A percentile compares a stretch with the other conserved stretches of the same genome.
These are phyloP conservation scores for Linum tenue DNA, from an alignment of 345 rosid genomes.

Conservation along the genomic window DNA sequence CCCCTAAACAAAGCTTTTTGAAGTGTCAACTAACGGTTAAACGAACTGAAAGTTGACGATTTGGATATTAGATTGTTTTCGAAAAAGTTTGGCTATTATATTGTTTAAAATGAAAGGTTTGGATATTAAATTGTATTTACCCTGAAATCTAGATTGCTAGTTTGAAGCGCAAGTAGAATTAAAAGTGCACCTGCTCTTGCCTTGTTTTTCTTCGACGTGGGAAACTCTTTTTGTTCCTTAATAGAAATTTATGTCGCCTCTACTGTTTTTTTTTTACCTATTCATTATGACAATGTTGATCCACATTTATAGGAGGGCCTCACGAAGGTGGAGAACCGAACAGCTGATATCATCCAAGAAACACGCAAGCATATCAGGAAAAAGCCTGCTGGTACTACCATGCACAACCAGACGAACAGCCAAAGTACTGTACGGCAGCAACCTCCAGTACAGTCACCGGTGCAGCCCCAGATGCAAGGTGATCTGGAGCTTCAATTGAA, in stretches of 20 bases:
- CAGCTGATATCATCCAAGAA: slow-evolving; percentile 24
- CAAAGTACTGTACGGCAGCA: slow-evolving; percentile 17
- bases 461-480: slow-evolving; percentile 26
- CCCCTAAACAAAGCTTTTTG: no score
- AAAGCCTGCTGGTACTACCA: slow-evolving; percentile 15
- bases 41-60: no score
- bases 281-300: not conserved
- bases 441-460: slow-evolving; percentile 22
- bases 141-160: not conserved
- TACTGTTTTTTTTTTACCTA: not conserved
- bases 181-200: not conserved
- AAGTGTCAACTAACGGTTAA: no score
- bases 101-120: no score
- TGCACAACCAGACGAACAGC: slow-evolving; percentile 9
- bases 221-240: not conserved
- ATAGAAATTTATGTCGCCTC: not conserved
- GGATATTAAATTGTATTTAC: not conserved
- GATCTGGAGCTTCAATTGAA: slow-evolving; percentile 35
- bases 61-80: no score
- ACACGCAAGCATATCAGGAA: slow-evolving; percentile 27
- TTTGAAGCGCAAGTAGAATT: no score
- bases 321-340: slow-evolving; percentile 20
- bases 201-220: not conserved
- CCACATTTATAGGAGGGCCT: slow-evolving; percentile 21
- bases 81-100: no score